Conservation (phyloP, 2,329 filamentous ascomycete genomes). For the Fusarium sp. region DNA sequence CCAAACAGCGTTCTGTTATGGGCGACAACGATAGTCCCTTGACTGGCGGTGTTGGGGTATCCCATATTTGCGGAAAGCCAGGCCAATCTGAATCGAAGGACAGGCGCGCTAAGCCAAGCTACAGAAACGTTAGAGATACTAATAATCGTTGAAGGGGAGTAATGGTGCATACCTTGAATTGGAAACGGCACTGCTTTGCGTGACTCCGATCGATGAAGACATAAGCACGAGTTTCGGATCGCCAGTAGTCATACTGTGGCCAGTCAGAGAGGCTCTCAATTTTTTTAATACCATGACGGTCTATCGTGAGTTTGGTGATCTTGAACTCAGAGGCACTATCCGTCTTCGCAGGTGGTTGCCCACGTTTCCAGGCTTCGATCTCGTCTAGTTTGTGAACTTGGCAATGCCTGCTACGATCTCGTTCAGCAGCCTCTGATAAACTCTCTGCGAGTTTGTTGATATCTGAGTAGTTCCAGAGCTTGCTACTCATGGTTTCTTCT, state of each 20-base stretch:
- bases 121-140: background rate
- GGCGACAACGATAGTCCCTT: background rate
- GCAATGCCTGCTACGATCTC: background rate
- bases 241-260: background rate
- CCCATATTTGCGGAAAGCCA: background rate
- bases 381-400: background rate
- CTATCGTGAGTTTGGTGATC: background rate
- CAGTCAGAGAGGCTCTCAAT: background rate
- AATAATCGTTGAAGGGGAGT: background rate
- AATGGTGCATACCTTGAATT: background rate
- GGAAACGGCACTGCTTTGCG: background rate
- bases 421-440: background rate
- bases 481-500: background rate
- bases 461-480: background rate
- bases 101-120: background rate
- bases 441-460: background rate
- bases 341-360: background rate
- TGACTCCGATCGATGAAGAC: background rate
- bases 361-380: background rate
- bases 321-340: background rate
- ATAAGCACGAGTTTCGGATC: background rate
- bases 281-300: background rate
- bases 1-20: background rate
- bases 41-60: background rate
- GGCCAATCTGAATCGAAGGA: background rate